Conservation (phyloP, 2,329 filamentous ascomycete species). For the Xylaria sp. region DNA sequence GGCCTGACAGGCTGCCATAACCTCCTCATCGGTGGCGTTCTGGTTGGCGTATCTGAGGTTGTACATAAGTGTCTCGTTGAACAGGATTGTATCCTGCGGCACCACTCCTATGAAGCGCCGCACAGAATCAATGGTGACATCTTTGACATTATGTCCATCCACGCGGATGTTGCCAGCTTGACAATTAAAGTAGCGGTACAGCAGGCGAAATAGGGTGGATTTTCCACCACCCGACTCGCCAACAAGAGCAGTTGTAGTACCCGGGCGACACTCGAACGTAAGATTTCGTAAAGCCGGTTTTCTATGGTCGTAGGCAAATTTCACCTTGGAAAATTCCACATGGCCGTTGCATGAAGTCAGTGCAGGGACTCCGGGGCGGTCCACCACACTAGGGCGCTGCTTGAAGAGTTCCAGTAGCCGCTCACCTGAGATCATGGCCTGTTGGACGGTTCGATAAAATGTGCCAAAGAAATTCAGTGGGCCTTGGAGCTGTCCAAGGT, state of each 20-base stretch:
- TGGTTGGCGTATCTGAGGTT: slow-evolving; percentile 92
- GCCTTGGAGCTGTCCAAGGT: slow-evolving; percentile 82
- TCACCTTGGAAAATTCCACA: slow-evolving; percentile 87
- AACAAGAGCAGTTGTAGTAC: slow-evolving; percentile 94
- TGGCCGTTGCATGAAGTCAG: slow-evolving; percentile 79
- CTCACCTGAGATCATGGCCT: slow-evolving; percentile 97
- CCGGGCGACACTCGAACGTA: slow-evolving; percentile 85
- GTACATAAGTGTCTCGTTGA: slow-evolving; percentile 96
- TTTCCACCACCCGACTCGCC: slow-evolving; percentile 98
- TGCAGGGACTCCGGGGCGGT: slow-evolving; percentile 72
- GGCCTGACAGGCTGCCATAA: slow-evolving; percentile 83
- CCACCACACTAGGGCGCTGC: slow-evolving; percentile 90
- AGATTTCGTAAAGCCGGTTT: slow-evolving; percentile 87
- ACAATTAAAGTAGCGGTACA: slow-evolving; percentile 96
- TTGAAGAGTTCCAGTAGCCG: slow-evolving; percentile 96
- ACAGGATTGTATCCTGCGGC: slow-evolving; percentile 93
- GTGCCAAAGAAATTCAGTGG: slow-evolving; percentile 91
- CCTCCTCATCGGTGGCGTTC: slow-evolving; percentile 80
- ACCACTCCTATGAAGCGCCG: slow-evolving; percentile 93
- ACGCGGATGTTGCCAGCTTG: slow-evolving; percentile 82
- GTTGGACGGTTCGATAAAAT: slow-evolving; percentile 95
- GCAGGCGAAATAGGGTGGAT: slow-evolving; percentile 92
- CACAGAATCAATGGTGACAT: slow-evolving; percentile 93
- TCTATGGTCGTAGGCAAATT: slow-evolving; percentile 89
- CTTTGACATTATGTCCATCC: slow-evolving; percentile 84